These are phyloP conservation scores for Phytophthora fragariae DNA, from an alignment of 352 stramenopile species.

Conservation along the genomic window DNA sequence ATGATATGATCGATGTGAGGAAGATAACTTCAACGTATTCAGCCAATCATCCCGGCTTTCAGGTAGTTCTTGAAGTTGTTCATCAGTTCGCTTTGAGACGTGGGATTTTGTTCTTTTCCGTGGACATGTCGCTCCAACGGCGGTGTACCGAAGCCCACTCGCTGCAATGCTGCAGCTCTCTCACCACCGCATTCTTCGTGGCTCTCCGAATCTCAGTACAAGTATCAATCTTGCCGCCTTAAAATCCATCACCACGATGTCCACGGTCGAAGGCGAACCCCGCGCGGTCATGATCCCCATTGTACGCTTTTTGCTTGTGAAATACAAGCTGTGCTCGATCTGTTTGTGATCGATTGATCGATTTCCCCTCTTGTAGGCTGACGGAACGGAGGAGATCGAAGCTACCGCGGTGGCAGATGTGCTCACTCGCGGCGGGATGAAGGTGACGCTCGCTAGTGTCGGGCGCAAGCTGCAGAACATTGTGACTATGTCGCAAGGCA, in stretches of 20 bases:
- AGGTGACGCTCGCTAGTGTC: slow-evolving; percentile 69
- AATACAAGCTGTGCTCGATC: too few relatives aligned
- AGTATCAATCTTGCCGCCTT: neutral
- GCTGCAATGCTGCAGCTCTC: too few relatives aligned
- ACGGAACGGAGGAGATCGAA: slow-evolving; percentile 85
- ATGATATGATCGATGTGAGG: slow-evolving; percentile 1
- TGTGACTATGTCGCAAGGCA: slow-evolving; percentile 74
- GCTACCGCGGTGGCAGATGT: slow-evolving; percentile 72
- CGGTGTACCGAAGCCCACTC: neutral
- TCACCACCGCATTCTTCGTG: too few relatives aligned
- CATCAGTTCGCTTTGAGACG: too few relatives aligned
- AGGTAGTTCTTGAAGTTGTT: too few relatives aligned
- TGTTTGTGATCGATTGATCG: too few relatives aligned
- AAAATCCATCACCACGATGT: slow-evolving; percentile 15
- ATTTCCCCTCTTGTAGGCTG: slow-evolving; percentile 43
- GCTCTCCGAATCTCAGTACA: too few relatives aligned
- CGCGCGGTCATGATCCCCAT: slow-evolving; percentile 23
- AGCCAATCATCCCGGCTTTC: slow-evolving; percentile 6
- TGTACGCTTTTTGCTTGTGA: slow-evolving; percentile 3
- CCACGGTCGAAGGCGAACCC: slow-evolving; percentile 24
- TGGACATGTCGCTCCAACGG: slow-evolving; percentile 11
- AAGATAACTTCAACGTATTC: slow-evolving; percentile 16
- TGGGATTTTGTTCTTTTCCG: neutral
- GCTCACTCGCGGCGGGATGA: slow-evolving; percentile 65
- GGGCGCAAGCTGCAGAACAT: slow-evolving; percentile 62